Evolutionary conservation across 192 early-diverging fungal genomes (phyloP).

Genomic region (Linnemannia hyalina): DNA sequence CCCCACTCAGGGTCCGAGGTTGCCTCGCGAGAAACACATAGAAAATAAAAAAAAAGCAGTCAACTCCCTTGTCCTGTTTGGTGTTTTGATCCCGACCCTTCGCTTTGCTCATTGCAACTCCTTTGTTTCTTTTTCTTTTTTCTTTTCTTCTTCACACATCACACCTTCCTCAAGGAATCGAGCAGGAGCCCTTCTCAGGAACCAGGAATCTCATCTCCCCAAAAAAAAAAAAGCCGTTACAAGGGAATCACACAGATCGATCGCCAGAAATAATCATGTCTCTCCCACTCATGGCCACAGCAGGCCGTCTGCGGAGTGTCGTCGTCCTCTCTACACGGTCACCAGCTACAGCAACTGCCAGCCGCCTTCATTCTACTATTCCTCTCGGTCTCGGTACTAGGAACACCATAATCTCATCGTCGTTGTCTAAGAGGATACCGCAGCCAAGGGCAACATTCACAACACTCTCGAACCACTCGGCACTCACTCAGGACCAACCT

Average conservation of each 20-base stretch:
- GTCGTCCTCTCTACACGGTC: background rate
- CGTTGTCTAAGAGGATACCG: background rate
- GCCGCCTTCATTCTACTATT: no score
- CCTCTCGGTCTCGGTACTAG: background rate
- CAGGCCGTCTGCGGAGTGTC: conserved; percentile 1
- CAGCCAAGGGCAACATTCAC: background rate
- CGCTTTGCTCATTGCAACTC: background rate
- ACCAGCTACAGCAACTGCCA: background rate
- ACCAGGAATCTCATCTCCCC: background rate
- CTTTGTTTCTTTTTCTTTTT: background rate
- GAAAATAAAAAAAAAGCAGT: conserved; percentile 3
- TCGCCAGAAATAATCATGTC: background rate
- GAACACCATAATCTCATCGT: background rate
- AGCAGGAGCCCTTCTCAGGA: background rate
- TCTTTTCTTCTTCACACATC: background rate
- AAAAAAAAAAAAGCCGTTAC: background rate
- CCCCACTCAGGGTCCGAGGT: background rate
- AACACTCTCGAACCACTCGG: background rate
- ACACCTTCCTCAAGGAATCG: background rate
- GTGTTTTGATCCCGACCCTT: conserved; percentile 8
- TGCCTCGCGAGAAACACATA: background rate
- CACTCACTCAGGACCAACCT: conserved; percentile 9
- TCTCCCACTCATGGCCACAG: conserved; percentile 7
- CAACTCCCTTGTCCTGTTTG: background rate
- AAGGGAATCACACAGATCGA: background rate